Evolutionary conservation across 78 protist species (phyloP).

Genomic region (Cavenderia fasciculata): DNA sequence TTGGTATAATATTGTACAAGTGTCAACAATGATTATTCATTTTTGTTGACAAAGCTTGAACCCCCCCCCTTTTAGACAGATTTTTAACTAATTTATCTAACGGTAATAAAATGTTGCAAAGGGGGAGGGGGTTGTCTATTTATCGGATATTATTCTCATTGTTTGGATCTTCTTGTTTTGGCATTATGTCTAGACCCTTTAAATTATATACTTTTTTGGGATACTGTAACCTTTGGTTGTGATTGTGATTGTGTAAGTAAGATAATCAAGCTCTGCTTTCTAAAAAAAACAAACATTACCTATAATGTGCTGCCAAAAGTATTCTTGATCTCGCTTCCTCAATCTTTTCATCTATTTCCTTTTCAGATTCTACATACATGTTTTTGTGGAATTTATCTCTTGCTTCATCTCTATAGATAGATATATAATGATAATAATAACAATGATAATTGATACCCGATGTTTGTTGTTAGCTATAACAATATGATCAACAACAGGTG

Average conservation of each 20-base stretch:
- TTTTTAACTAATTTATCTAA: too few species aligned
- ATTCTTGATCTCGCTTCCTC: slow-evolving; percentile 77
- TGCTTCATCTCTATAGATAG: slow-evolving; percentile 21
- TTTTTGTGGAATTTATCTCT: slow-evolving; percentile 38
- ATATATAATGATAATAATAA: too few species aligned
- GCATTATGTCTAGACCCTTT: slow-evolving; percentile 4
- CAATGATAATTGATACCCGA: too few species aligned
- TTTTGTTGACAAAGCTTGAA: too few species aligned
- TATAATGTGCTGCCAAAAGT: slow-evolving; percentile 42
- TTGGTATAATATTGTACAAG: too few species aligned
- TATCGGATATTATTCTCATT: slow-evolving; percentile 1
- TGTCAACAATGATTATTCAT: too few species aligned
- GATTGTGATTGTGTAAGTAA: not conserved
- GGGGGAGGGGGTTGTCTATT: too few species aligned
- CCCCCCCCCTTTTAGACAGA: too few species aligned
- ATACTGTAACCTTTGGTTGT: not conserved
- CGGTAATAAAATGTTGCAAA: too few species aligned
- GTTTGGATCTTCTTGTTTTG: not conserved
- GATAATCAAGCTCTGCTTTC: too few species aligned
- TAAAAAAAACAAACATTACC: too few species aligned
- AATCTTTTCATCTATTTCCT: slow-evolving; percentile 22
- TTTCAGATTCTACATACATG: slow-evolving; percentile 4
- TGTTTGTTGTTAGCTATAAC: too few species aligned
- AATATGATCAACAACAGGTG: not conserved
- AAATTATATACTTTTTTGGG: slow-evolving; percentile 2